These are phyloP conservation scores for Cladophialophora exuberans DNA, from an alignment of 2,329 filamentous ascomycete species.

Conservation along the genomic window DNA sequence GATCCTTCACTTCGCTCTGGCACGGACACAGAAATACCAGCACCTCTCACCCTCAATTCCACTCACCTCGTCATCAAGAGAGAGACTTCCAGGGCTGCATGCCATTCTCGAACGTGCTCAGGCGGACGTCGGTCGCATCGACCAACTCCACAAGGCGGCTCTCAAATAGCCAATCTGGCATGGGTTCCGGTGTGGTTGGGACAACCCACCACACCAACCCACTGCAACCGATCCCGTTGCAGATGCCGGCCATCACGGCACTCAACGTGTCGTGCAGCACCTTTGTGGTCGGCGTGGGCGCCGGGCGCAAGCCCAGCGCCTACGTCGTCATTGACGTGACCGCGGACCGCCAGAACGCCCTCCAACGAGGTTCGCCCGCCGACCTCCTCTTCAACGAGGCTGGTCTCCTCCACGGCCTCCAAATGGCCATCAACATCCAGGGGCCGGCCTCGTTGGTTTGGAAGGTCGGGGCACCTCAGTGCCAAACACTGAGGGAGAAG, in stretches of 20 bases:
- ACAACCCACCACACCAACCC: conserved; percentile 3
- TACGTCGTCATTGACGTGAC: conserved; percentile 24
- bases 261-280: conserved; percentile 19
- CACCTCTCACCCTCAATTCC: conserved; percentile 11
- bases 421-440: conserved; percentile 12
- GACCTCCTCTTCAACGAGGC: conserved; percentile 12
- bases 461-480: conserved; percentile 3
- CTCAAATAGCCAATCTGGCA: neutral
- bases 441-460: conserved; percentile 10
- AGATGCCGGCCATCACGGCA: conserved; percentile 14
- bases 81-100: too few species aligned
- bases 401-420: conserved; percentile 12
- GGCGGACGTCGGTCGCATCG: neutral
- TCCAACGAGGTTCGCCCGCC: conserved; percentile 3
- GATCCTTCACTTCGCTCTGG: conserved; percentile 23
- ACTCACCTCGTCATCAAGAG: neutral
- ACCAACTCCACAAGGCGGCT: neutral
- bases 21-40: conserved; percentile 8
- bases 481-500: conserved; percentile 3
- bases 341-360: conserved; percentile 15
- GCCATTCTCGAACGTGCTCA: conserved; percentile 11
- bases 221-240: conserved; percentile 2
- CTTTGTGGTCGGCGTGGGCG: conserved; percentile 15
- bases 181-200: neutral
- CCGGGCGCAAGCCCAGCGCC: conserved; percentile 17